phyloP scores from a whole-genome alignment of 129 eudicot species.

The Pseudognaphalium luteoalbum region DNA sequence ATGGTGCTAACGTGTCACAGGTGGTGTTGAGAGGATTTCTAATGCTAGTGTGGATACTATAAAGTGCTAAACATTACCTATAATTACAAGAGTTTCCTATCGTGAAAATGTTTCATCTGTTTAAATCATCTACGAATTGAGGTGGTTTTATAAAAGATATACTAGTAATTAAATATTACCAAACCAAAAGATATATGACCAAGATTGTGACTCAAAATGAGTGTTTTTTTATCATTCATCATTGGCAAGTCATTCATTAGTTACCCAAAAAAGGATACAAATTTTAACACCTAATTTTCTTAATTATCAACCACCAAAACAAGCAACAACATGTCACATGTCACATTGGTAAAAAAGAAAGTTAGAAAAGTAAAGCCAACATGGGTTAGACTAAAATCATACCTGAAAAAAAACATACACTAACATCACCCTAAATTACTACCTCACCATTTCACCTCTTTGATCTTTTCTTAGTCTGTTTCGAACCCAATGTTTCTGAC shows the following conservation, averaged over 20 bases:
- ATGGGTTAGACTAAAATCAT: constrained; percentile 35
- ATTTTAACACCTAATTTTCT: constrained; percentile 23
- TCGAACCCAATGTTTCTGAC: constrained; percentile 39
- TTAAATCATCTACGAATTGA: too few relatives aligned
- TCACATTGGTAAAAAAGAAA: background rate
- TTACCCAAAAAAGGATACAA: constrained; percentile 36
- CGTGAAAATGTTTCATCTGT: too few relatives aligned
- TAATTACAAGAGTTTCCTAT: too few relatives aligned
- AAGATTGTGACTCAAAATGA: constrained; percentile 23
- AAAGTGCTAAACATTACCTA: too few relatives aligned
- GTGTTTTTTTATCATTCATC: constrained; percentile 16
- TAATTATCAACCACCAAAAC: constrained; percentile 33
- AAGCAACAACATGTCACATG: constrained; percentile 12
- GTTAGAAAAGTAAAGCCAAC: constrained; percentile 22
- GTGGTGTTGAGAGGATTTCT: too few relatives aligned
- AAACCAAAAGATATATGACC: background rate
- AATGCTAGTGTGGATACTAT: too few relatives aligned
- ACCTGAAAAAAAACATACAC: constrained; percentile 34
- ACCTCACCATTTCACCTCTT: constrained; percentile 41
- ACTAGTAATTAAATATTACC: background rate
- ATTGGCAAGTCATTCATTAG: constrained; percentile 16
- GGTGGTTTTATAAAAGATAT: too few relatives aligned
- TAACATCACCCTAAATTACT: constrained; percentile 13
- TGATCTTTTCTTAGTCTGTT: constrained; percentile 61
- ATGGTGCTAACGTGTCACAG: too few relatives aligned